Evolutionary conservation across 1,284 basidiomycete genomes (phyloP), one percentile per base, ranked within the genome.

Genomic region (Gymnopus androsaceus): DNA sequence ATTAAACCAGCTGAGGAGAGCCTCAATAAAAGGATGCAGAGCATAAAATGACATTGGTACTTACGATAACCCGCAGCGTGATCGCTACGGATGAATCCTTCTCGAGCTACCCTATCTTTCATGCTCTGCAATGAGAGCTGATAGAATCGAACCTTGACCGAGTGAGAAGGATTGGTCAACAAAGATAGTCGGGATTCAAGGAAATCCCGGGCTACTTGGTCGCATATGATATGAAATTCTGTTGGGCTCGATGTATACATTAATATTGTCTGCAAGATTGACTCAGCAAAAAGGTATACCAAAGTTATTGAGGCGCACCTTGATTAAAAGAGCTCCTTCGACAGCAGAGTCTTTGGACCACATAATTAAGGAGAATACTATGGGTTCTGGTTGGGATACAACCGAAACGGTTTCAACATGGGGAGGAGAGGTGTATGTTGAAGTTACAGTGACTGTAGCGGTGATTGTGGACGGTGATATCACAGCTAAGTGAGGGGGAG

Each of bases 161-260:
- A 63, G 56, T 73, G 67, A 5, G 63, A 54, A 2, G 77, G 77
- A 9, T 66, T 70, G 8, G 63, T 68, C 28, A 80, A 62, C 30
- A 78, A 70, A 6, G 63, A 49, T 19, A 79, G 54, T 4, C 77
- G 69, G 6, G 59, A 59, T 54, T 75, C 70, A 5, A 79, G 63
- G 52, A 72, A 70, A 4, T 61, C 47, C 55, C 75, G 71, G 1
- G 77, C 76, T 7, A 49, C 61, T 27, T 75, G 70, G 58, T 80
- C 77, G 57, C 77, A 79, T 19, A 80, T 71, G 54, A 80, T 75
- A 60, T 80, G 78, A 54, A 80, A 72, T n/a, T 78, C 71, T 14
- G 74, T 65, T 15, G 78, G 75, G 34, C 66, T 67, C 19, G 72
- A 72, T 44, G 66, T 72, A 58, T 80, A 78, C 64, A 80, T 71